Base-by-base conservation (phyloP, 257 asterid genomes). In the Mitragyna speciosa region DNA sequence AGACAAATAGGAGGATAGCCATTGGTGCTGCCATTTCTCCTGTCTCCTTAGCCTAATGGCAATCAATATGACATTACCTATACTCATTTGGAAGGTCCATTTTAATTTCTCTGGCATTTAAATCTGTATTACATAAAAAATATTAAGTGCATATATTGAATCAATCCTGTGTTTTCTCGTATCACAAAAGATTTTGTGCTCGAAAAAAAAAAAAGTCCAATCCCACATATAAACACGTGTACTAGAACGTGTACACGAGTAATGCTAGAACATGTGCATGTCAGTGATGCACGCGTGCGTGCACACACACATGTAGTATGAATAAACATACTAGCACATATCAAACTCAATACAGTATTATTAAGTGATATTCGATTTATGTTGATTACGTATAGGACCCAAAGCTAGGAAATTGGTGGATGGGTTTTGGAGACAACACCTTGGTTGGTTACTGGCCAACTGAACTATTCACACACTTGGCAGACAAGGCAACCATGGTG, bases 371-470 rank as follows among this genome's bases (percentile, higher is more conserved):
- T n/a, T 24, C 4, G 15, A 7, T 59, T 24, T 3, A 59, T 59
- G 5, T 2, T 26, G 41, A 28, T 8, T 2, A 41, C 39, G 12
- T 66, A 22, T 81, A 95, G 99, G 99, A 95, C 71, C 98, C 96
- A 19, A 92, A 93, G 71, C 58, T 93, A 49, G 99, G 99, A 48
- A 92, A 92, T 82, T 95, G 97, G 99, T 93, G 99, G 99, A 90
- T 95, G 99, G 86, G 94, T 77, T 95, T 92, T 72, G 98, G 98
- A 0, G 98, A 93, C 61, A 90, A 81, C 87, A 90, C 92, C 0
- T 49, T 95, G 79, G 93, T 95, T 78, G 99, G 99, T 70, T 95
- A 95, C 76, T 95, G 99, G 99, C 99, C 99, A 11, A 84, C 94
- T 0, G 97, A 89, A 77, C 84, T 95, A 12, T 95, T 95, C 90